Evolutionary conservation across 306 rosid genomes (phyloP).

Genomic region (Cajanus cajan): DNA sequence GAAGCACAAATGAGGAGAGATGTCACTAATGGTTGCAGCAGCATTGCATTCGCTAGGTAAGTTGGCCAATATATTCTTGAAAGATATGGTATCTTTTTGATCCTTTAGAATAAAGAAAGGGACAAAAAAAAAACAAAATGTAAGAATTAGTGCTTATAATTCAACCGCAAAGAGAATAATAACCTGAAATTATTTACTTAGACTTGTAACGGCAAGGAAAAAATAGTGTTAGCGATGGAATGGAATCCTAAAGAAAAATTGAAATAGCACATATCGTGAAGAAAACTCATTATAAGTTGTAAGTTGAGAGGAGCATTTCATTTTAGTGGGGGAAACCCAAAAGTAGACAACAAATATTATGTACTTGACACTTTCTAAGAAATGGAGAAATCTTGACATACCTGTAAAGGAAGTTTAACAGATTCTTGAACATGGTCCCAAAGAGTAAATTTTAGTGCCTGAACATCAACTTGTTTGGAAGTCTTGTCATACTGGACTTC

Average conservation of each 20-base stretch:
- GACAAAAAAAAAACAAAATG: constrained; percentile 11
- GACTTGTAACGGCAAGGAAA: background rate
- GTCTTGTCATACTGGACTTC: constrained; percentile 95
- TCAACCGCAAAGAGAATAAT: background rate
- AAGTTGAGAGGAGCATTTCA: constrained; percentile 22
- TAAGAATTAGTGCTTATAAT: constrained; percentile 14
- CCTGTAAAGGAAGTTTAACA: constrained; percentile 50
- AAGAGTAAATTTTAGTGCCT: constrained; percentile 73
- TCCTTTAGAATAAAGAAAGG: constrained; percentile 40
- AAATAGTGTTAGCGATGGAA: constrained; percentile 2
- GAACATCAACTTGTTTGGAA: constrained; percentile 92
- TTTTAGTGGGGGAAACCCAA: background rate
- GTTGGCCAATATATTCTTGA: constrained; percentile 63
- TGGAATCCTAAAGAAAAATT: background rate
- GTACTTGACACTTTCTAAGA: background rate
- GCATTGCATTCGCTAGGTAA: constrained; percentile 78
- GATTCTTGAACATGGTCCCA: constrained; percentile 77
- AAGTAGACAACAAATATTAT: background rate
- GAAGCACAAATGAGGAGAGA: constrained; percentile 94
- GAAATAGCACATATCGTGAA: background rate
- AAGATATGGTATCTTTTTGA: constrained; percentile 52
- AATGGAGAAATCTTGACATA: constrained; percentile 34
- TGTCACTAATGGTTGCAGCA: constrained; percentile 60
- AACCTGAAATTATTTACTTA: background rate
- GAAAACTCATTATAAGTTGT: constrained; percentile 1